Conservation (phyloP, 2,329 filamentous ascomycete genomes). For the Botrytis paeoniae region DNA sequence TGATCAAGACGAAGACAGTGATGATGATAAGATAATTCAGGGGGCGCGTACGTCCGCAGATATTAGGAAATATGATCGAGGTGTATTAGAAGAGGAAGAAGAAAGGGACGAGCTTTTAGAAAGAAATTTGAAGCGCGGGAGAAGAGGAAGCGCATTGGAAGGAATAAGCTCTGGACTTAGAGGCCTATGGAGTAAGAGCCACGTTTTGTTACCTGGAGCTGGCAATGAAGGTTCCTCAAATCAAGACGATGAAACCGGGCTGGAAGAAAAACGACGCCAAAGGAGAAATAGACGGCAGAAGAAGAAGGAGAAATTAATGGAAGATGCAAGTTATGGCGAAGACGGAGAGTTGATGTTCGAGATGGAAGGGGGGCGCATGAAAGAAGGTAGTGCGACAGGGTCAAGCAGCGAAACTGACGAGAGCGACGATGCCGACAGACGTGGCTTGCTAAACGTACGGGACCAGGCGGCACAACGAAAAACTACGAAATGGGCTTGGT, state of each 20-base stretch:
- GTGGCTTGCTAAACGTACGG: slow-evolving; percentile 46
- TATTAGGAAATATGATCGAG: slow-evolving; percentile 65
- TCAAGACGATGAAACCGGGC: not conserved
- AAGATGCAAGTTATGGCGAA: slow-evolving; percentile 59
- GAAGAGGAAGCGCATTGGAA: slow-evolving; percentile 23
- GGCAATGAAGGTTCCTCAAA: slow-evolving; percentile 19
- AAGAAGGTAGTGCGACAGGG: slow-evolving; percentile 62
- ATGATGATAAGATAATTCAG: slow-evolving; percentile 67
- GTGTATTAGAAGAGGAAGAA: slow-evolving; percentile 73
- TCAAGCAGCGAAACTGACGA: slow-evolving; percentile 60
- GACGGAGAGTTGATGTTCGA: slow-evolving; percentile 81
- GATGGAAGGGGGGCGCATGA: slow-evolving; percentile 74
- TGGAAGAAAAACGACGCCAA: slow-evolving; percentile 43
- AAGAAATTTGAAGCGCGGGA: slow-evolving; percentile 44
- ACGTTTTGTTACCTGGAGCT: slow-evolving; percentile 36
- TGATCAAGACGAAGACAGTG: slow-evolving; percentile 73
- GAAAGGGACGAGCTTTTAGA: slow-evolving; percentile 61
- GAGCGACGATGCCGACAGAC: slow-evolving; percentile 57
- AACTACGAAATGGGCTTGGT: slow-evolving; percentile 53
- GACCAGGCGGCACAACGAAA: slow-evolving; percentile 49
- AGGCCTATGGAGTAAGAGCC: slow-evolving; percentile 38
- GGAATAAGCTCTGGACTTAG: slow-evolving; percentile 42
- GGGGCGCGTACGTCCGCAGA: slow-evolving; percentile 67
- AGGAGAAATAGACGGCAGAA: slow-evolving; percentile 47
- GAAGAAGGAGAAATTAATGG: slow-evolving; percentile 52